Conservation (phyloP, 805 yeast species). For the Candida rishiriensis region DNA sequence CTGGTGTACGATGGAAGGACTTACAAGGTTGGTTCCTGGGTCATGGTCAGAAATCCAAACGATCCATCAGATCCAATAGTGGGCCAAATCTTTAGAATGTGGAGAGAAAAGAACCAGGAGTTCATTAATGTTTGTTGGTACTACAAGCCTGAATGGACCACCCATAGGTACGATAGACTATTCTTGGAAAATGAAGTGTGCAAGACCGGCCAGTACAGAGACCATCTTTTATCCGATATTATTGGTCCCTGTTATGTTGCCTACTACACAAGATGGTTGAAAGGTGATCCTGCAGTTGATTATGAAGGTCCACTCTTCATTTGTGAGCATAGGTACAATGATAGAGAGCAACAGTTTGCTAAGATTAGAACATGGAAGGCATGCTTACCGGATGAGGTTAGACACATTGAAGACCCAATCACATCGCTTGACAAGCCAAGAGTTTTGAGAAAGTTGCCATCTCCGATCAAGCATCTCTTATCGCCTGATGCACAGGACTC, state of each 20-base stretch:
- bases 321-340: constrained; percentile 94
- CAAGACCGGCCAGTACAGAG: constrained; percentile 95
- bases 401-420: constrained; percentile 78
- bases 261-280: constrained; percentile 88
- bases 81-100: constrained; percentile 88
- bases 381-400: constrained; percentile 93
- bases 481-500: constrained; percentile 68
- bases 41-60: constrained; percentile 78
- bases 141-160: constrained; percentile 95
- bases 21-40: constrained; percentile 94
- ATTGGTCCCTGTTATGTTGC: constrained; percentile 93
- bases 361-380: constrained; percentile 98
- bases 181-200: constrained; percentile 94
- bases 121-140: constrained; percentile 98
- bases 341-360: constrained; percentile 83
- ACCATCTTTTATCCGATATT: constrained; percentile 84
- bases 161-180: constrained; percentile 83
- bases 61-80: constrained; percentile 87
- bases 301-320: constrained; percentile 82
- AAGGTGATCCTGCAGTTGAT: constrained; percentile 86
- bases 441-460: constrained; percentile 67
- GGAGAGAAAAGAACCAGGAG: constrained; percentile 82
- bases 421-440: constrained; percentile 63
- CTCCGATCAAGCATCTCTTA: constrained; percentile 77
- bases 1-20: constrained; percentile 70